A percentile compares a stretch with the other conserved stretches of the same genome.
These are phyloP conservation scores for Excoecaria cochinchinensis DNA, from an alignment of 345 rosid species.

Conservation along the genomic window DNA sequence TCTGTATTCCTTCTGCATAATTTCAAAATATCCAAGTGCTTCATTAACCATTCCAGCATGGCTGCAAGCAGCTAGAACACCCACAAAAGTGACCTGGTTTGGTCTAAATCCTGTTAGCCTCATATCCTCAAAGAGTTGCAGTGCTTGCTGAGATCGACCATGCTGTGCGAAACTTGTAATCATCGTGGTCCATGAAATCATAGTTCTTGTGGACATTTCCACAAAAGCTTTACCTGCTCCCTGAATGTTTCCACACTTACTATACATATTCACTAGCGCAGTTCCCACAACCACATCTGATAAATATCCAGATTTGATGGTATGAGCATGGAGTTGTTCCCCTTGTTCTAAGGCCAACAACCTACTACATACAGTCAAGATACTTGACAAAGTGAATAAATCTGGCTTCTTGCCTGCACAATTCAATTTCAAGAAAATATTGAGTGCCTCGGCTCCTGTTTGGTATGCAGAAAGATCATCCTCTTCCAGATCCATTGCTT, in stretches of 20 bases:
- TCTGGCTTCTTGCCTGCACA: slow-evolving; percentile 44
- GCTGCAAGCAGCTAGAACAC: slow-evolving; percentile 58
- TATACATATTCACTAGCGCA: slow-evolving; percentile 56
- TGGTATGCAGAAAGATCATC: slow-evolving; percentile 37
- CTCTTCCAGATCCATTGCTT: slow-evolving; percentile 42
- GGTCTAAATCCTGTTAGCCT: slow-evolving; percentile 48
- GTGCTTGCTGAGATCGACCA: slow-evolving; percentile 42
- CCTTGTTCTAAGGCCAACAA: slow-evolving; percentile 47
- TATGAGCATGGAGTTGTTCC: slow-evolving; percentile 56
- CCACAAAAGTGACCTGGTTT: slow-evolving; percentile 54
- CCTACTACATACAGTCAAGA: slow-evolving; percentile 44
- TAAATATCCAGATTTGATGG: slow-evolving; percentile 42
- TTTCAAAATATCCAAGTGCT: slow-evolving; percentile 47
- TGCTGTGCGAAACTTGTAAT: slow-evolving; percentile 46
- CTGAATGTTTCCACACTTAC: slow-evolving; percentile 53
- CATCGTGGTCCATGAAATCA: slow-evolving; percentile 65
- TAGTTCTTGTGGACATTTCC: slow-evolving; percentile 51
- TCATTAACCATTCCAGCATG: slow-evolving; percentile 49
- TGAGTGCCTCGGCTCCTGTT: slow-evolving; percentile 46
- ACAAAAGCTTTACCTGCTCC: slow-evolving; percentile 46
- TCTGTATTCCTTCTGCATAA: slow-evolving; percentile 49
- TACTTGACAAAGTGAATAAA: slow-evolving; percentile 52
- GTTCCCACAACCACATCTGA: slow-evolving; percentile 52
- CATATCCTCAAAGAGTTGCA: slow-evolving; percentile 66
- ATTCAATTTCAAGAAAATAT: slow-evolving; percentile 35